phyloP scores from a whole-genome alignment of 495 filamentous ascomycete genomes.

The Xylaria nigripes region DNA sequence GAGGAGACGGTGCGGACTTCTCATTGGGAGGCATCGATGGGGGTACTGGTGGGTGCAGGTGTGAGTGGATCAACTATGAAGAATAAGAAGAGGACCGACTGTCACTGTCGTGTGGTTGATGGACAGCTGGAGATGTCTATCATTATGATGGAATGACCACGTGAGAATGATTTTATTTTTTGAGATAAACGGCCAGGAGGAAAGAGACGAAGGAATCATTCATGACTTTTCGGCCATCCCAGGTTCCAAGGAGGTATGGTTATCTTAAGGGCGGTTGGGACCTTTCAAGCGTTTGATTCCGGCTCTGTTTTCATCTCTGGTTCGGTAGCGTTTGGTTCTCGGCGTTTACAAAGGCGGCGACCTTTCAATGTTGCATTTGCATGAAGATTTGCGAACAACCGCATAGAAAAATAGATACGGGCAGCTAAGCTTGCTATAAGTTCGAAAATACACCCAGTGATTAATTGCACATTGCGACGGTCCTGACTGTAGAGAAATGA shows the following conservation, averaged over 20 bases:
- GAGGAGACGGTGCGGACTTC: conserved; percentile 37
- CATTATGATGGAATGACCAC: neutral
- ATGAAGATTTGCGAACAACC: neutral
- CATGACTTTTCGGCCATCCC: neutral
- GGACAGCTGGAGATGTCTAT: neutral
- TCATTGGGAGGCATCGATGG: conserved; percentile 56
- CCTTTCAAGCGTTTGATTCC: neutral
- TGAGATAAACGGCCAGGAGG: neutral
- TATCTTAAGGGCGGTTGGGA: too few species aligned
- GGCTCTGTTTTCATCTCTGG: neutral
- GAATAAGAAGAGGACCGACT: neutral
- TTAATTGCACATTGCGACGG: too few species aligned
- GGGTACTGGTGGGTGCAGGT: conserved; percentile 65
- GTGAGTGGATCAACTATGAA: conserved; percentile 64
- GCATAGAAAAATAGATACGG: neutral
- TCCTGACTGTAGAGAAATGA: too few species aligned
- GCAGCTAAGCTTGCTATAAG: neutral
- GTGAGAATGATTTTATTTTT: too few species aligned
- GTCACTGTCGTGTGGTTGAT: neutral
- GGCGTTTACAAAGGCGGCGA: neutral
- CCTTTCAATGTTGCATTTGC: conserved; percentile 9
- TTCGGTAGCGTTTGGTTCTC: neutral
- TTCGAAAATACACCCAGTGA: neutral
- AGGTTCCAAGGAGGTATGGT: neutral
- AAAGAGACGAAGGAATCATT: neutral